Conservation (phyloP, 805 yeast species). For the Middelhovenomyces tepae region DNA sequence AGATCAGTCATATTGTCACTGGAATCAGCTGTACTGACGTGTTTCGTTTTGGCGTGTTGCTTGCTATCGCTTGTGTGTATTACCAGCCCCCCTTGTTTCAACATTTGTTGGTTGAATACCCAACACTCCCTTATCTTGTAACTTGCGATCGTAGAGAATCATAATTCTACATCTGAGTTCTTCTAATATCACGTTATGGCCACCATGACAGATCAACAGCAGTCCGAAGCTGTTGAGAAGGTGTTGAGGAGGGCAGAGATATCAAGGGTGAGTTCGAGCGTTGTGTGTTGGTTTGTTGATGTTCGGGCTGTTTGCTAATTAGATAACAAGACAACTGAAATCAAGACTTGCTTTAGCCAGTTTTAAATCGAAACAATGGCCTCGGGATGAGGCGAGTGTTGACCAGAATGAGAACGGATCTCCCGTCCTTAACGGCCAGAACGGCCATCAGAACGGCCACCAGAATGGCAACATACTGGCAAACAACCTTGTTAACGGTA, state of each 20-base stretch:
- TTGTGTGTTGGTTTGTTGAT: background rate
- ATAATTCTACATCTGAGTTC: no score
- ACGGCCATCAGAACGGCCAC: background rate
- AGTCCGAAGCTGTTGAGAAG: slow-evolving; percentile 24
- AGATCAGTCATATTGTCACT: no score
- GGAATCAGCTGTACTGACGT: no score
- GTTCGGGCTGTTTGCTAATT: background rate
- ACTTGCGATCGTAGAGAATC: no score
- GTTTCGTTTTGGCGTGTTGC: no score
- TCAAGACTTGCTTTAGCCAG: slow-evolving; percentile 34
- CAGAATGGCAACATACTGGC: slow-evolving; percentile 1
- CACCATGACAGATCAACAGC: slow-evolving; percentile 2
- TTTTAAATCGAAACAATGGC: slow-evolving; percentile 32
- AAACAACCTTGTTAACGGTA: background rate
- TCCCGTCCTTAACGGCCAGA: slow-evolving; percentile 15
- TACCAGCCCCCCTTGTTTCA: no score
- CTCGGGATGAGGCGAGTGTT: slow-evolving; percentile 32
- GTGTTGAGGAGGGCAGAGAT: slow-evolving; percentile 35
- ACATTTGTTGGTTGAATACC: no score
- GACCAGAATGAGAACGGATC: slow-evolving; percentile 30
- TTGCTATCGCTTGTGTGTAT: no score
- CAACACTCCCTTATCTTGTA: no score
- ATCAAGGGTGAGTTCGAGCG: slow-evolving; percentile 24
- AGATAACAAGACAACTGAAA: slow-evolving; percentile 33
- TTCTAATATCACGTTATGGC: no score